Percentiles rank a stretch among this genome's conserved stretches.
Evolutionary conservation across 805 yeast genomes (phyloP).

Genomic region (Kodamaea restingae): DNA sequence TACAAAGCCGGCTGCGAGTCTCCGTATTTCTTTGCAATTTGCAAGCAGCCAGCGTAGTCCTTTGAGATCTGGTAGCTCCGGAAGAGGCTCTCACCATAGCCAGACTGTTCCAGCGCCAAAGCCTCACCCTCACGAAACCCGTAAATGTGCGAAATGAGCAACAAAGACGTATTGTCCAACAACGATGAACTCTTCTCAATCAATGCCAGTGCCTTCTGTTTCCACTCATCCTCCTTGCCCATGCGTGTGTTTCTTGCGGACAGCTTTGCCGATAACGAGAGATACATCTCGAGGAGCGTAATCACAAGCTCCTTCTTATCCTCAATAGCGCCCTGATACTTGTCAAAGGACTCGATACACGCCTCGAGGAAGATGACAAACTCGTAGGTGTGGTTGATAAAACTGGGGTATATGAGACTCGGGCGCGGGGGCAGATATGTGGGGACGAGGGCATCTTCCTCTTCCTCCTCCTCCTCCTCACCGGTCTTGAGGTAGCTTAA

Average conservation of each 20-base stretch:
- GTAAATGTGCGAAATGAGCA: conserved; percentile 56
- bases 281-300: conserved; percentile 78
- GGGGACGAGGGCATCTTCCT: conserved; percentile 33
- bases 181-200: conserved; percentile 44
- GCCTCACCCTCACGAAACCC: conserved; percentile 49
- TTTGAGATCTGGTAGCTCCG: conserved; percentile 57
- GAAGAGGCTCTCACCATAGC: conserved; percentile 60
- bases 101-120: conserved; percentile 35
- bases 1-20: conserved; percentile 60
- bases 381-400: conserved; percentile 79
- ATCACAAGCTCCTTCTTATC: conserved; percentile 73
- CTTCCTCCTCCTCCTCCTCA: conserved; percentile 16
- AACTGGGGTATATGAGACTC: conserved; percentile 77
- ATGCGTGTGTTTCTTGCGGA: conserved; percentile 4
- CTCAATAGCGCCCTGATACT: conserved; percentile 62
- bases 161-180: conserved; percentile 52
- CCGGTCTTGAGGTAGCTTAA: conserved; percentile 23
- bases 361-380: conserved; percentile 93
- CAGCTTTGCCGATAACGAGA: conserved; percentile 47
- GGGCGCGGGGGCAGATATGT: conserved; percentile 93
- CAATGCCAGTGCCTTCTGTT: conserved; percentile 54
- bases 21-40: conserved; percentile 57
- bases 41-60: conserved; percentile 54
- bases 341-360: conserved; percentile 72
- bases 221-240: conserved; percentile 48